Evolutionary conservation across 2,329 filamentous ascomycete genomes (phyloP).

Genomic region (Epichloe baconii): DNA sequence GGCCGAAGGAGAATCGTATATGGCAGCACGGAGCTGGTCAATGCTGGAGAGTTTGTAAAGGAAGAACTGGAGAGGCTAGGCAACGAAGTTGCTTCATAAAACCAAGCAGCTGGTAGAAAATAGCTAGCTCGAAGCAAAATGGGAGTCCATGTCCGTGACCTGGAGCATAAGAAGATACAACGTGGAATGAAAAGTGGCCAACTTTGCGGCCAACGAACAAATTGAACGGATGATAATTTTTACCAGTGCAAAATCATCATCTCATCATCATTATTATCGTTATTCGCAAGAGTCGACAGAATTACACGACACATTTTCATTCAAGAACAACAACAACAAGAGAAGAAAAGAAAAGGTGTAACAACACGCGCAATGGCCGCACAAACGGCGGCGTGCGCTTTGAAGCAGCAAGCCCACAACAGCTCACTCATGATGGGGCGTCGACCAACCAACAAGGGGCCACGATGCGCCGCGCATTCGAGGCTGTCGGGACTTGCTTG

Average conservation of each 20-base stretch:
- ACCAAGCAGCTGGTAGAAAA: background rate
- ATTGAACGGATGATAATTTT: background rate
- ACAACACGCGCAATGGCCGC: too few species aligned
- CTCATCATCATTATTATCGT: background rate
- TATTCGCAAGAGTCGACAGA: background rate
- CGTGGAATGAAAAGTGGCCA: background rate
- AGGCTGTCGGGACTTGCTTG: constrained; percentile 1
- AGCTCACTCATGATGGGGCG: constrained; percentile 9
- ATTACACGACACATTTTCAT: background rate
- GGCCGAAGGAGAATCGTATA: constrained; percentile 77
- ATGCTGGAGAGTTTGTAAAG: constrained; percentile 52
- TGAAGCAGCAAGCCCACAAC: too few species aligned
- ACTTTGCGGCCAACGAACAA: background rate
- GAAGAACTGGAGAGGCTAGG: constrained; percentile 52
- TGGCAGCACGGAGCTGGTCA: constrained; percentile 76
- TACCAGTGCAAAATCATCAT: background rate
- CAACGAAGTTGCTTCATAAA: constrained; percentile 34
- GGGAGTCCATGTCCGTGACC: too few species aligned
- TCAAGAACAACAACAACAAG: background rate
- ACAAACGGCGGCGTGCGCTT: too few species aligned
- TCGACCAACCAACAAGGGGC: constrained; percentile 7
- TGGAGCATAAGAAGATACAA: background rate
- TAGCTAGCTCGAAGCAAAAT: background rate
- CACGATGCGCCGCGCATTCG: constrained; percentile 6
- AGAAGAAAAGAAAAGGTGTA: too few species aligned